A percentile compares a stretch with the other conserved stretches of the same genome.
Evolutionary conservation across 2,329 filamentous ascomycete species (phyloP).

Genomic region (Penicillium corylophilum): DNA sequence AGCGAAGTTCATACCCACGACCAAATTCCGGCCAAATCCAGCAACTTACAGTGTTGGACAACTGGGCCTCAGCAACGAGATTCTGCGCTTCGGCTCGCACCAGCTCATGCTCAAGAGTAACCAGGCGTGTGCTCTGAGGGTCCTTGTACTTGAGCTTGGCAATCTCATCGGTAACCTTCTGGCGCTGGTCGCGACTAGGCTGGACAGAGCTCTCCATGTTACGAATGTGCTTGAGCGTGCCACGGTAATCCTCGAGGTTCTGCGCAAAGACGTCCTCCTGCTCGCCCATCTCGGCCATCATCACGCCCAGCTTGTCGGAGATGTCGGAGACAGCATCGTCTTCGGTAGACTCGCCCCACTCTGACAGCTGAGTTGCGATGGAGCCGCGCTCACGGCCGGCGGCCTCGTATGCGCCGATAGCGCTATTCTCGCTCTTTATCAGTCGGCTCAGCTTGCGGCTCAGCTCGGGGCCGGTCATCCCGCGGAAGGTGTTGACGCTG

Average conservation of each 20-base stretch:
- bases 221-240: constrained; percentile 82
- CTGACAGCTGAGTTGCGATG: constrained; percentile 86
- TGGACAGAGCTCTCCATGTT: constrained; percentile 96
- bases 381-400: constrained; percentile 80
- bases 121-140: constrained; percentile 75
- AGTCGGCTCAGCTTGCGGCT: constrained; percentile 85
- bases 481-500: constrained; percentile 81
- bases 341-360: constrained; percentile 90
- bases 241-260: constrained; percentile 79
- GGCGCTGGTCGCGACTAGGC: constrained; percentile 81
- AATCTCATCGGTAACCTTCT: constrained; percentile 90
- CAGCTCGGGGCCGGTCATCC: constrained; percentile 80
- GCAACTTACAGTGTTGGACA: constrained; percentile 80
- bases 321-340: constrained; percentile 87
- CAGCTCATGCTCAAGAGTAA: constrained; percentile 90
- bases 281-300: constrained; percentile 89
- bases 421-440: constrained; percentile 92
- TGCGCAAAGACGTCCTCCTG: constrained; percentile 89
- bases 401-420: constrained; percentile 78
- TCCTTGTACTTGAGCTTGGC: constrained; percentile 89
- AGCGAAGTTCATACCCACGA: background rate
- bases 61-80: constrained; percentile 90
- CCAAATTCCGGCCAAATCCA: background rate
- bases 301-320: constrained; percentile 90
- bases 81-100: constrained; percentile 95